Base-by-base conservation (phyloP, 768 basidiomycete species). In the Clitopilus passeckerianus region DNA sequence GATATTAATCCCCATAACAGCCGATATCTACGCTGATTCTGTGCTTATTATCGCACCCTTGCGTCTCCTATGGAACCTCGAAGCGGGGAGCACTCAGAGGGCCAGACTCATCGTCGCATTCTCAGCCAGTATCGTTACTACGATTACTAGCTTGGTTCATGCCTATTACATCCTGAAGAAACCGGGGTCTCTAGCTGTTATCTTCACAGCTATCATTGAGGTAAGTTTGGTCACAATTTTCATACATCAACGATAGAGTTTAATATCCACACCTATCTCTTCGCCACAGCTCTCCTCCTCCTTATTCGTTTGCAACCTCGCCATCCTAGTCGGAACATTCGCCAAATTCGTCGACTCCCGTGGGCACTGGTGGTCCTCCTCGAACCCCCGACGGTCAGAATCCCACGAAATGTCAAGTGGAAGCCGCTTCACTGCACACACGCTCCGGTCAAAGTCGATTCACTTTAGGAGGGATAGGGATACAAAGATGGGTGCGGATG, bases 51-150 rank as follows among this genome's bases (percentile, higher is more conserved):
- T 68, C 9, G 70, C 80, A 1, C 82, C 84, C 0, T 58, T 82
- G 4, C 70, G 74, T 15, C 67, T 84, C 5, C 74, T 86, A 27
- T 50, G 46, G 46, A n/a, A 50, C 46, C 46, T 50, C 16, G 22
- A 50, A 18, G 67, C 71, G 16, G 70, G 83, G 22, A 69, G 69
- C 23, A 74, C 77, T 56, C 67, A 66, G 5, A 75, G 78, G 5
- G 65, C 70, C 1, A 75, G 75, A 18, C 71, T 79, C 41, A 72
- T 80, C 62, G 63, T 81, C 59, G 78, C 82, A 54, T 83, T 85
- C 66, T 83, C 83, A 15, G 75, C 83, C 12, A 80, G 80, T 54
- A 76, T 83, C 58, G 68, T 77, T 54, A 82, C 80, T 6, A 82
- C 77, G 6, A 64, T 79, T 33, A 74, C 74, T n/a, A 75, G 76